Percentiles rank a stretch among this genome's conserved stretches.
Evolutionary conservation across 345 rosid species (phyloP).

Genomic region (Heritiera fomes): DNA sequence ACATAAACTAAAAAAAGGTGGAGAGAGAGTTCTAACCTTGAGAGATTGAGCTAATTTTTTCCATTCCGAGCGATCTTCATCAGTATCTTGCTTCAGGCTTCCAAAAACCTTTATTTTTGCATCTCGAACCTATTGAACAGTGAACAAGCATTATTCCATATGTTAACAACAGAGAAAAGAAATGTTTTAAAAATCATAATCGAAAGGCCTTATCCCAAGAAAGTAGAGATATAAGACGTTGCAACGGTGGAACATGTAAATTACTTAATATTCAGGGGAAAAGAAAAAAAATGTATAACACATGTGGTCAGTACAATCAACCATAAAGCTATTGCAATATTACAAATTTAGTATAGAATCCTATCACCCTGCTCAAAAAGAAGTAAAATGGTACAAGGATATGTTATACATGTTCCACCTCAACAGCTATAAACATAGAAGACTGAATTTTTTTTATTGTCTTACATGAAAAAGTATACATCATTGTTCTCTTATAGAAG

Average conservation of each 20-base stretch:
- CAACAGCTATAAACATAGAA: not conserved
- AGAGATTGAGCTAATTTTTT: conserved; percentile 59
- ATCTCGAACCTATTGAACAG: conserved; percentile 69
- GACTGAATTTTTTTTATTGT: too few species aligned
- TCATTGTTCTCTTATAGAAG: too few species aligned
- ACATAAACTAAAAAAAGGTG: not conserved
- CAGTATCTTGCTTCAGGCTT: conserved; percentile 69
- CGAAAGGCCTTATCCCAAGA: not conserved
- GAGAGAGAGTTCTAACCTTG: conserved; percentile 45
- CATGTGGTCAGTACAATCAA: not conserved
- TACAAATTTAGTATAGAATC: not conserved
- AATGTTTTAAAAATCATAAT: conserved; percentile 7
- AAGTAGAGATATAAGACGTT: not conserved
- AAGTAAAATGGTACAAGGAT: not conserved
- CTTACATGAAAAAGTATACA: too few species aligned
- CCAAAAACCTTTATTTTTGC: conserved; percentile 77
- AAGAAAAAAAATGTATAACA: not conserved
- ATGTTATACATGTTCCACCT: not conserved
- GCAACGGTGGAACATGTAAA: not conserved
- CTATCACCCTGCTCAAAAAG: not conserved
- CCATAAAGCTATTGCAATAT: not conserved
- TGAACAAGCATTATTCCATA: conserved; percentile 20
- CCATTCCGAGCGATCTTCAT: conserved; percentile 85
- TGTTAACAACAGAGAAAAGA: not conserved
- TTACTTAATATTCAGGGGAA: not conserved